Conservation (phyloP, 768 basidiomycete genomes). For the Boletus insuetus region DNA sequence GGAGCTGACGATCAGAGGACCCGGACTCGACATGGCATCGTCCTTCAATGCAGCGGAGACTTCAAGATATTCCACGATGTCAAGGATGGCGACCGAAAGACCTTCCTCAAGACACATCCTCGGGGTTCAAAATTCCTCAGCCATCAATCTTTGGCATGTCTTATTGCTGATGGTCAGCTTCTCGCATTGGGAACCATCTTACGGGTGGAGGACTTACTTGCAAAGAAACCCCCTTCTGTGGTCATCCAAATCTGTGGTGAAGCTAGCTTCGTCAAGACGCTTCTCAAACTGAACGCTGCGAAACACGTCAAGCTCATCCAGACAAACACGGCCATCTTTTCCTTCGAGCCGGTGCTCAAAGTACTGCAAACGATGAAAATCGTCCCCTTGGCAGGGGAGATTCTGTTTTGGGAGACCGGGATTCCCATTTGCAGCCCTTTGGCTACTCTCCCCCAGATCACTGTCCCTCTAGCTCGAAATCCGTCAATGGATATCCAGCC, state of each 20-base stretch:
- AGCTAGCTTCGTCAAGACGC: conserved; percentile 35
- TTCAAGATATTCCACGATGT: conserved; percentile 36
- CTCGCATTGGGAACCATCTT: conserved; percentile 52
- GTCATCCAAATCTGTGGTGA: conserved; percentile 52
- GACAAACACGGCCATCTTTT: conserved; percentile 59
- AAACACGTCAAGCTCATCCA: conserved; percentile 46
- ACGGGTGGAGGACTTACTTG: conserved; percentile 53
- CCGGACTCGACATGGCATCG: conserved; percentile 42
- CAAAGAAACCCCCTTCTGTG: conserved; percentile 46
- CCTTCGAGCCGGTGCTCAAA: conserved; percentile 61
- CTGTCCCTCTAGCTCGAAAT: conserved; percentile 31
- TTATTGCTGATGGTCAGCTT: conserved; percentile 47
- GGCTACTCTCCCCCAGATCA: conserved; percentile 12
- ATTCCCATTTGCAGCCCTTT: conserved; percentile 10
- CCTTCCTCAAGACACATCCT: conserved; percentile 36
- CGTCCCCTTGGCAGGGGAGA: conserved; percentile 48
- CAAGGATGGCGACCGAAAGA: conserved; percentile 36
- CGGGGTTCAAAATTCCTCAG: conserved; percentile 39
- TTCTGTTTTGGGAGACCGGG: conserved; percentile 51
- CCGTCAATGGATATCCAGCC: conserved; percentile 40
- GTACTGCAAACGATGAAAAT: conserved; percentile 46
- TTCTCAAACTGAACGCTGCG: conserved; percentile 39
- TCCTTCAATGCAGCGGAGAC: conserved; percentile 36
- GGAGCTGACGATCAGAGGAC: conserved; percentile 23
- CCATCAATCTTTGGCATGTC: conserved; percentile 54